Conservation (phyloP, 1,284 basidiomycete species). For the Peniophora sp. region DNA sequence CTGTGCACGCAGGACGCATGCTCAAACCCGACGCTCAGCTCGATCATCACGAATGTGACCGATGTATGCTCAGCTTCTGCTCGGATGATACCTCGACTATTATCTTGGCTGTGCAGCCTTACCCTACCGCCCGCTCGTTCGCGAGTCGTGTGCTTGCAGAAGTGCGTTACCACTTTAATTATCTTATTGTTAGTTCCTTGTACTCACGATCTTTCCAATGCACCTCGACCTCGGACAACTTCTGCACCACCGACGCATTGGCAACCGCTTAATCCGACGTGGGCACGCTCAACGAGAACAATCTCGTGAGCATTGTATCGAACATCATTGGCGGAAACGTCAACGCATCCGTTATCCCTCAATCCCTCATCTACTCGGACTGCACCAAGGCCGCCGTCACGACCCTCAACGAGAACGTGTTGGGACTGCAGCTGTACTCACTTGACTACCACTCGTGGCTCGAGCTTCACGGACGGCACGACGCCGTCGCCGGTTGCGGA, state of each 20-base stretch:
- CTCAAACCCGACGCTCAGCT: conserved; percentile 43
- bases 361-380: conserved; percentile 44
- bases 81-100: conserved; percentile 18
- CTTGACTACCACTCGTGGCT: conserved; percentile 35
- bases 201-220: conserved; percentile 3
- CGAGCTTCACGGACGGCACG: conserved; percentile 40
- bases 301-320: conserved; percentile 17
- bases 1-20: conserved; percentile 50
- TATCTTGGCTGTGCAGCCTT: conserved; percentile 34
- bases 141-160: conserved; percentile 46
- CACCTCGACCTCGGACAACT: conserved; percentile 31
- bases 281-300: conserved; percentile 25
- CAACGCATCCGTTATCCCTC: conserved; percentile 20
- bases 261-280: conserved; percentile 33
- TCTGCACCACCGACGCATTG: conserved; percentile 46
- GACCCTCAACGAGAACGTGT: conserved; percentile 30
- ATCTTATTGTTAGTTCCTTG: background rate
- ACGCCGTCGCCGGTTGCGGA: conserved; percentile 28
- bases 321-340: conserved; percentile 14
- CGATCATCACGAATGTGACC: conserved; percentile 39
- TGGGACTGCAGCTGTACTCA: conserved; percentile 21
- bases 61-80: conserved; percentile 38
- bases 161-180: conserved; percentile 30
- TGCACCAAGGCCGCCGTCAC: conserved; percentile 48
- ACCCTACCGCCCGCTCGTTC: conserved; percentile 43